These are phyloP conservation scores for Arthrobotrys pseudoclavata DNA, from an alignment of 2,329 filamentous ascomycete genomes.

Conservation along the genomic window DNA sequence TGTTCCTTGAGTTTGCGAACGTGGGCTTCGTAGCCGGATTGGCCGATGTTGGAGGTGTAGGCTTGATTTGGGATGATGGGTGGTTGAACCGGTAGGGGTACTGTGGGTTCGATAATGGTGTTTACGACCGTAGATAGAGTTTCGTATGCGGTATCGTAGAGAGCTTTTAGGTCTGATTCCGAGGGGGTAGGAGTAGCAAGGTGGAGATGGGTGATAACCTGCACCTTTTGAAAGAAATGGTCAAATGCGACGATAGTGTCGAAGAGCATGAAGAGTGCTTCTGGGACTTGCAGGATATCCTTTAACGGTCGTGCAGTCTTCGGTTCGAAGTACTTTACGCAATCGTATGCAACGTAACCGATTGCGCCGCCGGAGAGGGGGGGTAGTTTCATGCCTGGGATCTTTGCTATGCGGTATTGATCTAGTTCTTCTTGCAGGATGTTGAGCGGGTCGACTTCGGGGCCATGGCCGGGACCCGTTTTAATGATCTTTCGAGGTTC, in stretches of 20 bases:
- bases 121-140: conserved; percentile 41
- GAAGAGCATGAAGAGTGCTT: conserved; percentile 96
- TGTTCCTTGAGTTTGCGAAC: conserved; percentile 89
- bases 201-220: conserved; percentile 90
- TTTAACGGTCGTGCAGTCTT: conserved; percentile 91
- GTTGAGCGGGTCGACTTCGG: conserved; percentile 85
- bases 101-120: conserved; percentile 44
- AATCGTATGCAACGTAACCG: conserved; percentile 97
- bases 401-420: conserved; percentile 81
- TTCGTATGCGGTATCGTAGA: conserved; percentile 36
- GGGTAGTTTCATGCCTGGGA: conserved; percentile 85
- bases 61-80: conserved; percentile 80
- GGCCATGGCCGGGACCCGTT: conserved; percentile 88
- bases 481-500: conserved; percentile 82
- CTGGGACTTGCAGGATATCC: conserved; percentile 88
- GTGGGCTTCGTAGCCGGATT: conserved; percentile 88
- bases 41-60: conserved; percentile 93
- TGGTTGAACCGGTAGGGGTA: conserved; percentile 81
- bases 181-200: conserved; percentile 72
- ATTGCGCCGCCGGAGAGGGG: conserved; percentile 92
- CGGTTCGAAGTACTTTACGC: conserved; percentile 96
- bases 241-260: conserved; percentile 95
- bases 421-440: conserved; percentile 84
- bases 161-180: conserved; percentile 71
- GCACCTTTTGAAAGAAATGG: conserved; percentile 91